Conservation (phyloP, 257 asterid species). For the Catharanthus roseus region DNA sequence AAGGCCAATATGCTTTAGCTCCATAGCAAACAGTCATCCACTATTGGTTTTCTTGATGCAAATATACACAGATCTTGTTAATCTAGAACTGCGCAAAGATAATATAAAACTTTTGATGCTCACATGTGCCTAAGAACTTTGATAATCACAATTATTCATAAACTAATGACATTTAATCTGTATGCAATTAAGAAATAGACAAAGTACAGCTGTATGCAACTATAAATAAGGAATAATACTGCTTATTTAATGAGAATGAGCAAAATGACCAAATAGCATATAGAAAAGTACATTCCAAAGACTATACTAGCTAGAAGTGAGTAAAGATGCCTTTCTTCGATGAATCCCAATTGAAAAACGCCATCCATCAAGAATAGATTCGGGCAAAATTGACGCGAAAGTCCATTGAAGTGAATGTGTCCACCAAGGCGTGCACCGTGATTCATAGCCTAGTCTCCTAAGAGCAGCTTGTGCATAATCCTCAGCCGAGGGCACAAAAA, state of each 20-base stretch:
- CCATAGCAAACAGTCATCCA: background rate
- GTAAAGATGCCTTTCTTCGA: conserved; percentile 10
- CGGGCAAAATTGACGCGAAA: conserved; percentile 53
- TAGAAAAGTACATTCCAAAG: background rate
- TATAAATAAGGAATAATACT: too few relatives aligned
- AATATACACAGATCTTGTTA: background rate
- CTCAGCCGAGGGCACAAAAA: conserved; percentile 54
- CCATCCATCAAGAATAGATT: conserved; percentile 48
- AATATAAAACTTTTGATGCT: background rate
- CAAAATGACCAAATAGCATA: background rate
- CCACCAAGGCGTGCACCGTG: conserved; percentile 74
- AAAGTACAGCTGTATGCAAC: too few relatives aligned
- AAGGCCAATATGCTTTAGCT: background rate
- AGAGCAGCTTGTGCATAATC: conserved; percentile 56
- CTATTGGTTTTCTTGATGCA: background rate
- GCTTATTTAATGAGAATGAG: too few relatives aligned
- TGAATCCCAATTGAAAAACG: conserved; percentile 46
- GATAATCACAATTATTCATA: too few relatives aligned
- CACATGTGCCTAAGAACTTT: background rate
- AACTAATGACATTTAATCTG: too few relatives aligned
- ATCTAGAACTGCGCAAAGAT: background rate
- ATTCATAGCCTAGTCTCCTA: conserved; percentile 46
- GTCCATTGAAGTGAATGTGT: conserved; percentile 67
- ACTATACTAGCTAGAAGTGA: background rate
- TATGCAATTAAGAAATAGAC: too few relatives aligned